These are phyloP conservation scores for Protoeuglena noctilucae DNA, from an alignment of 139 green algal genomes.

Conservation along the genomic window DNA sequence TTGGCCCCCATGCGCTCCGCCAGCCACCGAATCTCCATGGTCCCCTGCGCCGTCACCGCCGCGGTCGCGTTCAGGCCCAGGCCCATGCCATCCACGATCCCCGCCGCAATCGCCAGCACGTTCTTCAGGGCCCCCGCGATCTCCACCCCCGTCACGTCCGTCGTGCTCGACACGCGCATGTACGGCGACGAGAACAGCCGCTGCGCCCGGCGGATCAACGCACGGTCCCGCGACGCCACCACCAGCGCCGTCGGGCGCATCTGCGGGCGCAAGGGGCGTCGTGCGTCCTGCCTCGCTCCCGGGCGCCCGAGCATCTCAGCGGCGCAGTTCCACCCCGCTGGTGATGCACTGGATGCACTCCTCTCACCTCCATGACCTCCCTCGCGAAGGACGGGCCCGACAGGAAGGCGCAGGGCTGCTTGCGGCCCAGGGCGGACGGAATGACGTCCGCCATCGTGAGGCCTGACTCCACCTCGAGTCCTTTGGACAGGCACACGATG, in stretches of 20 bases:
- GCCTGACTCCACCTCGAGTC: constrained; percentile 59
- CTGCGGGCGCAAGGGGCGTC: too few species aligned
- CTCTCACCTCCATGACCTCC: constrained; percentile 66
- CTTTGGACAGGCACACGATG: constrained; percentile 89
- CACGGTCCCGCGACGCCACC: constrained; percentile 35
- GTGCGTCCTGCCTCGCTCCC: too few species aligned
- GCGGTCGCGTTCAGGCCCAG: constrained; percentile 93
- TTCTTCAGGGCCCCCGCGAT: constrained; percentile 97
- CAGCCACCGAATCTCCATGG: constrained; percentile 83
- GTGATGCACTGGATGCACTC: too few species aligned
- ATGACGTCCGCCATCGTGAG: constrained; percentile 89
- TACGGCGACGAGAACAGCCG: constrained; percentile 67
- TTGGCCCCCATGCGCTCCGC: constrained; percentile 82
- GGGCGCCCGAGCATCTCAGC: too few species aligned
- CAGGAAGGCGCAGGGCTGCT: constrained; percentile 74
- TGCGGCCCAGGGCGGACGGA: constrained; percentile 50
- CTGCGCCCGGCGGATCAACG: constrained; percentile 38
- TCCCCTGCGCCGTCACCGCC: constrained; percentile 67
- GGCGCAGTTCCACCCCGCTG: too few species aligned
- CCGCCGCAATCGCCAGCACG: constrained; percentile 92
- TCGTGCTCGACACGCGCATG: constrained; percentile 86
- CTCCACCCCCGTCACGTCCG: constrained; percentile 90
- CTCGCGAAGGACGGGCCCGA: constrained; percentile 85
- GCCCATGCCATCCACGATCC: constrained; percentile 90
- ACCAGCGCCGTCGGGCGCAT: constrained; percentile 63